A percentile compares a stretch with the other conserved stretches of the same genome.
These are phyloP conservation scores for Hypomyces perniciosus DNA, from an alignment of 2,329 filamentous ascomycete species.

Conservation along the genomic window DNA sequence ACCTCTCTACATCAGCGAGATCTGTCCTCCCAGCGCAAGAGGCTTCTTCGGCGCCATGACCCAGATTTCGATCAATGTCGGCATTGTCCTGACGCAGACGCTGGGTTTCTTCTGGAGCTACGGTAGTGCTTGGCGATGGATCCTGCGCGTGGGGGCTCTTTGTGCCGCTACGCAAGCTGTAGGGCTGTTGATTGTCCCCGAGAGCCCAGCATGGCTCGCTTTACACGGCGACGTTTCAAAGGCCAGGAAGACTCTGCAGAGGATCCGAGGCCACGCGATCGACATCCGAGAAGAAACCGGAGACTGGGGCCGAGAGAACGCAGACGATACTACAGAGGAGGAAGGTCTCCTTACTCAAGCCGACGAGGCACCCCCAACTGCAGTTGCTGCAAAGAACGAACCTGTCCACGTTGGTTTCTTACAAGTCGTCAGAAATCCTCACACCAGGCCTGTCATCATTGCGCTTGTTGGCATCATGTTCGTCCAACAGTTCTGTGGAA, in stretches of 20 bases:
- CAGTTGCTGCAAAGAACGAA: conserved; percentile 10
- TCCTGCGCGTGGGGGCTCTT: conserved; percentile 66
- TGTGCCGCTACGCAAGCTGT: conserved; percentile 62
- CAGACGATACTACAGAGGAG: conserved; percentile 50
- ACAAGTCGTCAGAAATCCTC: conserved; percentile 59
- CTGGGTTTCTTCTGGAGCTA: conserved; percentile 84
- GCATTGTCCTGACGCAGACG: conserved; percentile 76
- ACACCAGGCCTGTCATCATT: conserved; percentile 67
- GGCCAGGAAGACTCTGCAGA: conserved; percentile 64
- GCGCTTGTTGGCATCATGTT: conserved; percentile 89
- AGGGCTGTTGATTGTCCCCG: conserved; percentile 70
- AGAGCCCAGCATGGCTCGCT: conserved; percentile 85
- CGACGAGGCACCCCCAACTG: conserved; percentile 13
- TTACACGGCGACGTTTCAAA: conserved; percentile 53
- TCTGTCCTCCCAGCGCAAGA: conserved; percentile 66
- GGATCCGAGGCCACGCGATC: conserved; percentile 63
- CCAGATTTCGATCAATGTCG: conserved; percentile 88
- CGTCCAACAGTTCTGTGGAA: conserved; percentile 85
- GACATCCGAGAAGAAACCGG: conserved; percentile 70
- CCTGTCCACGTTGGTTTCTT: conserved; percentile 51
- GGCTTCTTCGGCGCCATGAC: conserved; percentile 82
- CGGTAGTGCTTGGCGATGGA: conserved; percentile 74
- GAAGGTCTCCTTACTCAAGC: conserved; percentile 56
- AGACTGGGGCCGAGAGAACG: conserved; percentile 47
- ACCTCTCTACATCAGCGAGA: conserved; percentile 89